These are phyloP conservation scores for Hibiscus trionum DNA, from an alignment of 345 rosid species.

Conservation along the genomic window DNA sequence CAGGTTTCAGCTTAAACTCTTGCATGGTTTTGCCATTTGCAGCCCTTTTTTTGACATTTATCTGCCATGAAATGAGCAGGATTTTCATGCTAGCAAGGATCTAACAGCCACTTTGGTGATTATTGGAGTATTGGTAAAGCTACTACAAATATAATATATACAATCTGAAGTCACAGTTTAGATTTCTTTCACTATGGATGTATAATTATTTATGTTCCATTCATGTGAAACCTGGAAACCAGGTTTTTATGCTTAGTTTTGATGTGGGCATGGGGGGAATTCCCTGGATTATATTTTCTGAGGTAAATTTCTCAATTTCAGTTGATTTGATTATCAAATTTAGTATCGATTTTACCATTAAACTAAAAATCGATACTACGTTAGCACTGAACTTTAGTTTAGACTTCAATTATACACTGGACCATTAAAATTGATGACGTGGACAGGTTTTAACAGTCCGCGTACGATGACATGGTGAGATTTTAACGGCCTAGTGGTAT, in stretches of 20 bases:
- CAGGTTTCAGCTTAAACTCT: constrained; percentile 16
- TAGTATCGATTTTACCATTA: too few species aligned
- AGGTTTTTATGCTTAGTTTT: not conserved
- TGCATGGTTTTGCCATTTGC: not conserved
- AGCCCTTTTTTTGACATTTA: not conserved
- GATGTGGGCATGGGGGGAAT: constrained; percentile 1
- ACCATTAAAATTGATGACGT: too few species aligned
- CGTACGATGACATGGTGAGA: too few species aligned
- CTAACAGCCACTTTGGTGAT: not conserved
- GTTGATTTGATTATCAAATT: too few species aligned
- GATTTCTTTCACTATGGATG: not conserved
- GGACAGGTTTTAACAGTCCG: too few species aligned
- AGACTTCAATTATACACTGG: too few species aligned
- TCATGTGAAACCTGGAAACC: not conserved
- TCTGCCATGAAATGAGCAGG: not conserved
- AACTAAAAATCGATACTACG: too few species aligned
- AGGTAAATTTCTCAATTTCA: not conserved
- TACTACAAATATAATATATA: not conserved
- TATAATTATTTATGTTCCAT: not conserved
- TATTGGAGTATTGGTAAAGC: constrained; percentile 1
- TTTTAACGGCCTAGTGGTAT: too few species aligned
- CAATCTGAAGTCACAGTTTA: not conserved
- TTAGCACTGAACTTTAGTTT: too few species aligned
- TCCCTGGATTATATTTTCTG: constrained; percentile 12
- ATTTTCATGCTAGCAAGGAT: not conserved